Conservation (phyloP, 2,329 filamentous ascomycete species). For the Hypoxylon sp. region DNA sequence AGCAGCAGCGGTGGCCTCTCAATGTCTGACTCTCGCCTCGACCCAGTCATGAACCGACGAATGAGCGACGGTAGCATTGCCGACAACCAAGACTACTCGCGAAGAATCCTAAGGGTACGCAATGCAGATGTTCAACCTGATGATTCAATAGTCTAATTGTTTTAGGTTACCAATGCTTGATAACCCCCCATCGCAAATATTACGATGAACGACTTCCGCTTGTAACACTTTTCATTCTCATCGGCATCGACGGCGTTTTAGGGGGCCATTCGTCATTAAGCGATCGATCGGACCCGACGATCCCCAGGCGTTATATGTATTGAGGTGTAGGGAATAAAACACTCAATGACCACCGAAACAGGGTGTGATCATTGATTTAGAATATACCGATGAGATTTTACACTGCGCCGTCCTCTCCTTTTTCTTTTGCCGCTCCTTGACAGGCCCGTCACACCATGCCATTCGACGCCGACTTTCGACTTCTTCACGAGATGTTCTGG, state of each 20-base stretch:
- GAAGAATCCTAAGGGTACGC: slow-evolving; percentile 91
- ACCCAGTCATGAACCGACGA: slow-evolving; percentile 86
- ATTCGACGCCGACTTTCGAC: slow-evolving; percentile 41
- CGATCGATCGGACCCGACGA: slow-evolving; percentile 48
- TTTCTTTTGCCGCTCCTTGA: slow-evolving; percentile 37
- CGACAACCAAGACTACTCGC: slow-evolving; percentile 96
- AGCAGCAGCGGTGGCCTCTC: slow-evolving; percentile 73
- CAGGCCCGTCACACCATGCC: slow-evolving; percentile 34
- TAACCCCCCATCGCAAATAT: slow-evolving; percentile 45
- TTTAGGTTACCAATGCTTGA: slow-evolving; percentile 53
- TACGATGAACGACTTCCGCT: slow-evolving; percentile 51
- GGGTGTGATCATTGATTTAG: slow-evolving; percentile 39
- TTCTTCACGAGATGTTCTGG: slow-evolving; percentile 44
- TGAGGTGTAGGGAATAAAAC: slow-evolving; percentile 47
- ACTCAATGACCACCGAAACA: slow-evolving; percentile 41
- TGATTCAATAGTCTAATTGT: slow-evolving; percentile 24
- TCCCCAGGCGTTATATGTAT: slow-evolving; percentile 51
- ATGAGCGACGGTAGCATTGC: slow-evolving; percentile 96
- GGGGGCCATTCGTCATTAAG: slow-evolving; percentile 51
- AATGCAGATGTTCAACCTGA: background rate
- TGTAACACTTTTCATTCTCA: slow-evolving; percentile 49
- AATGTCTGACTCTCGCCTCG: slow-evolving; percentile 84
- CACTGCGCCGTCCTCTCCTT: slow-evolving; percentile 50
- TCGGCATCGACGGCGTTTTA: slow-evolving; percentile 53
- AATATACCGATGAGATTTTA: slow-evolving; percentile 38